A percentile compares a stretch with the other conserved stretches of the same genome.
Evolutionary conservation across 2,329 filamentous ascomycete genomes (phyloP).

Genomic region (Aspergillus pseudoviridinutans): DNA sequence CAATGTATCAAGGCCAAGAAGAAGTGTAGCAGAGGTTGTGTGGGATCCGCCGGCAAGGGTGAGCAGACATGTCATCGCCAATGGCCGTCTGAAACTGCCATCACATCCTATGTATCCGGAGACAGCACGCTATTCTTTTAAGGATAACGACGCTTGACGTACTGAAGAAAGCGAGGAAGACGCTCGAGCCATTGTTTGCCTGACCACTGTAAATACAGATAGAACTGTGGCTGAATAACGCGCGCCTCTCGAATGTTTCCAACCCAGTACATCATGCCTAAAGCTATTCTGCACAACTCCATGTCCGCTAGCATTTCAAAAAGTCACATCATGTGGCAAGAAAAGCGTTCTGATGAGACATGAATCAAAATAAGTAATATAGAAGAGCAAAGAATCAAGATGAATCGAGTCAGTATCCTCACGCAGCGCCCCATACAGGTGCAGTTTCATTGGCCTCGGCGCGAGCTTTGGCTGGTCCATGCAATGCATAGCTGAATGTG

Average conservation of each 20-base stretch:
- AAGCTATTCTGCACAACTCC: not conserved
- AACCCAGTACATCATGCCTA: not conserved
- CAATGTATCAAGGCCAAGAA: constrained; percentile 21
- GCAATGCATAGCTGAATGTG: constrained; percentile 52
- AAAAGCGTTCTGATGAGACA: not conserved
- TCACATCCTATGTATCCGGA: not conserved
- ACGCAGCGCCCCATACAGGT: constrained; percentile 13
- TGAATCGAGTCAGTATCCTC: not conserved
- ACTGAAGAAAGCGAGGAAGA: not conserved
- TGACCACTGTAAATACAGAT: not conserved
- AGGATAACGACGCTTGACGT: not conserved
- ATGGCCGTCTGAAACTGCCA: constrained; percentile 16
- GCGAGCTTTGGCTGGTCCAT: constrained; percentile 21
- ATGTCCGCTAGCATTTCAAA: not conserved
- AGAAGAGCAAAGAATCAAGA: not conserved
- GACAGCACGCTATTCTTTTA: not conserved
- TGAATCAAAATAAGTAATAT: not conserved
- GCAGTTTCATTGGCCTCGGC: constrained; percentile 10
- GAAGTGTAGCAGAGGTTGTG: constrained; percentile 33
- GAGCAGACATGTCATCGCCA: constrained; percentile 23
- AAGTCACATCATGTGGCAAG: not conserved
- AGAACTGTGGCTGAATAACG: not conserved
- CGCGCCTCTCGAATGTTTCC: not conserved
- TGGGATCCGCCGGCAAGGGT: constrained; percentile 33
- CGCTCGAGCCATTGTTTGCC: not conserved